Evolutionary conservation across 2,329 filamentous ascomycete species (phyloP).

Genomic region (Phoma herbarum): DNA sequence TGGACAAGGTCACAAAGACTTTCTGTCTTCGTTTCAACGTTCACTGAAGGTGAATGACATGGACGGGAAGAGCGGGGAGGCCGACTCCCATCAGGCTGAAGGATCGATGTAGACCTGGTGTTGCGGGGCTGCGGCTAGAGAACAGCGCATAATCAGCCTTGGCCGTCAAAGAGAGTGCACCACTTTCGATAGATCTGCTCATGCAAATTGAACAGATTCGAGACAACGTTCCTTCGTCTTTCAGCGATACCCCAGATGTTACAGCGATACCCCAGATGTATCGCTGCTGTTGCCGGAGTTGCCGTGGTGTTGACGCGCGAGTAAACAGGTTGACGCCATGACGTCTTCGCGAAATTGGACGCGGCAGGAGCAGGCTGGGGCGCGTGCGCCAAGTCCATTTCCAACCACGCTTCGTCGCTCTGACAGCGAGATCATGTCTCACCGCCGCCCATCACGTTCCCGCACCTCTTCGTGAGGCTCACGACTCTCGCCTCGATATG

Average conservation of each 20-base stretch:
- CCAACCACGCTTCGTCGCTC: neutral
- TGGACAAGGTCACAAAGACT: neutral
- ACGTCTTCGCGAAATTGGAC: constrained; percentile 2
- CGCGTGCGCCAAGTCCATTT: constrained; percentile 14
- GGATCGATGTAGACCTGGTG: neutral
- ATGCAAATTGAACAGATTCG: too few species aligned
- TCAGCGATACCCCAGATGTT: too few species aligned
- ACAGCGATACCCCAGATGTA: too few species aligned
- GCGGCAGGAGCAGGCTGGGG: constrained; percentile 3
- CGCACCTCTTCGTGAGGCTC: constrained; percentile 6
- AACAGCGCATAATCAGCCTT: neutral
- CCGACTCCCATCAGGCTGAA: neutral
- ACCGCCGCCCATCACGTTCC: neutral
- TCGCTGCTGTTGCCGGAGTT: neutral
- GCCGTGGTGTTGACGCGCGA: neutral
- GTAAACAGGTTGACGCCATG: constrained; percentile 10
- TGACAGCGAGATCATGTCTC: constrained; percentile 1
- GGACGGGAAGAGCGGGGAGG: neutral
- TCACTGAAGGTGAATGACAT: neutral
- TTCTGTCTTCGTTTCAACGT: neutral
- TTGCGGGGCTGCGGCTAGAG: neutral
- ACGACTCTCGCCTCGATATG: constrained; percentile 23
- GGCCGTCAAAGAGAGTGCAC: neutral
- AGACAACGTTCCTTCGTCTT: too few species aligned
- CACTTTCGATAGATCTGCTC: too few species aligned